Evolutionary conservation across 768 basidiomycete species (phyloP), one percentile per base, ranked within the genome.

Genomic region (Collybia mongolica): DNA sequence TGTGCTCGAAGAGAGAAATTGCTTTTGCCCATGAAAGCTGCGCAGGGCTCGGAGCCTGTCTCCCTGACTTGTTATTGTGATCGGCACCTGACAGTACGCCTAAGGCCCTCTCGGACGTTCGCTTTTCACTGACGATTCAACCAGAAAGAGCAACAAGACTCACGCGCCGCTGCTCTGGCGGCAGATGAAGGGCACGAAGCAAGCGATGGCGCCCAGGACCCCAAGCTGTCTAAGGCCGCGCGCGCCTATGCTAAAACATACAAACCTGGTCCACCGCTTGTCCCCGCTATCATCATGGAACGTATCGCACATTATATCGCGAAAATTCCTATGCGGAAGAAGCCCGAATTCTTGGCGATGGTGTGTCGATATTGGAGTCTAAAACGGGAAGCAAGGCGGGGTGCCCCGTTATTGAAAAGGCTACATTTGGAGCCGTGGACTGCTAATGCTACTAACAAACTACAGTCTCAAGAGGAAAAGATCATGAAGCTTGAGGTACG

Each of bases 371-470:
- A 98, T 62, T 99, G 97, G 97, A 98, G 97, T 68, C 66, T 99
- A 66, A 98, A 99, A 70, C 75, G 97, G 3, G 96, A 98, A 64
- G 92, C 84, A 1, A 79, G 97, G 54, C 70, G 96, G 36, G 97
- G 97, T 3, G 97, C 97, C 7, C 96, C 97, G 9, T 67, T 98
- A 53, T 67, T 99, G 56, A 98, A 98, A 68, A 65, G 97, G 46
- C 64, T 99, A 50, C 94, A 99, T 70, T 73, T 98, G 22, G 96
- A 99, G 71, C 96, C 97, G 0, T 98, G 97, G 97, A 98, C 95
- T 0, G 91, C 92, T 2, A 83, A 79, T 37, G 78, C 83, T 15
- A 76, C 76, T 5, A 71, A 72, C 6, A 81, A 81, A 56, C 65
- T 80, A 24, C 78, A 91, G 60, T 90, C 84, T 3, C 90, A 94